These are phyloP conservation scores for Globisporangium cylindrosporum DNA, from an alignment of 352 stramenopile species.

Conservation along the genomic window DNA sequence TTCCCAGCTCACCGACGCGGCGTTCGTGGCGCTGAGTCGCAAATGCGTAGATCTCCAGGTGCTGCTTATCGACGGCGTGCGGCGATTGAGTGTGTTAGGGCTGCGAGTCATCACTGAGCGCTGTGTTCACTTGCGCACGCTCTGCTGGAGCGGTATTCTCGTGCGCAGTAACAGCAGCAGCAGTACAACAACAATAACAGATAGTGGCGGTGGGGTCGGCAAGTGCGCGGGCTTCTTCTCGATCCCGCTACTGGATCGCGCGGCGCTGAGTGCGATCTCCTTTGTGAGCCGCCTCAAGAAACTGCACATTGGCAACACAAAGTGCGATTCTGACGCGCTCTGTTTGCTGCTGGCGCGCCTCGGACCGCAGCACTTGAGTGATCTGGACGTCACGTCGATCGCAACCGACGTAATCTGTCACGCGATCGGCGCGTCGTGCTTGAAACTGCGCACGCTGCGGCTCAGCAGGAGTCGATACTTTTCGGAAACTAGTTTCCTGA, in stretches of 20 bases:
- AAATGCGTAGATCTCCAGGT: conserved; percentile 37
- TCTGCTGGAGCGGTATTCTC: conserved; percentile 61
- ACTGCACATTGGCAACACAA: conserved; percentile 52
- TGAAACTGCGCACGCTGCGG: conserved; percentile 36
- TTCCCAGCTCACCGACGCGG: conserved; percentile 55
- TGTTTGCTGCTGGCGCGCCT: conserved; percentile 19
- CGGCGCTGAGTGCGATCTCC: conserved; percentile 27
- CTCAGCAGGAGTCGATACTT: conserved; percentile 80
- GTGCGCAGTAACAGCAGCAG: conserved; percentile 34
- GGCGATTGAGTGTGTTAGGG: conserved; percentile 32
- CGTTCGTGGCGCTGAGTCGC: conserved; percentile 32
- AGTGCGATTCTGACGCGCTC: conserved; percentile 52
- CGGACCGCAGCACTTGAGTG: conserved; percentile 30
- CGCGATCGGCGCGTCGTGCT: conserved; percentile 33
- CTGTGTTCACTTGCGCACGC: conserved; percentile 34
- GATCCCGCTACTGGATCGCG: conserved; percentile 40
- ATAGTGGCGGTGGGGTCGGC: neutral
- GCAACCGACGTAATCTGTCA: conserved; percentile 59
- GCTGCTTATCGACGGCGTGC: conserved; percentile 61
- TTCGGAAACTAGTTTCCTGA: conserved; percentile 48
- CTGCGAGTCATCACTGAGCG: conserved; percentile 28
- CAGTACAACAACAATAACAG: neutral
- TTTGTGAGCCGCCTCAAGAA: conserved; percentile 28
- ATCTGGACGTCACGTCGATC: conserved; percentile 61
- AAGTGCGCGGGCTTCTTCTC: conserved; percentile 53